Evolutionary conservation across 352 stramenopile genomes (phyloP).

Genomic region (Phytophthora constricta): DNA sequence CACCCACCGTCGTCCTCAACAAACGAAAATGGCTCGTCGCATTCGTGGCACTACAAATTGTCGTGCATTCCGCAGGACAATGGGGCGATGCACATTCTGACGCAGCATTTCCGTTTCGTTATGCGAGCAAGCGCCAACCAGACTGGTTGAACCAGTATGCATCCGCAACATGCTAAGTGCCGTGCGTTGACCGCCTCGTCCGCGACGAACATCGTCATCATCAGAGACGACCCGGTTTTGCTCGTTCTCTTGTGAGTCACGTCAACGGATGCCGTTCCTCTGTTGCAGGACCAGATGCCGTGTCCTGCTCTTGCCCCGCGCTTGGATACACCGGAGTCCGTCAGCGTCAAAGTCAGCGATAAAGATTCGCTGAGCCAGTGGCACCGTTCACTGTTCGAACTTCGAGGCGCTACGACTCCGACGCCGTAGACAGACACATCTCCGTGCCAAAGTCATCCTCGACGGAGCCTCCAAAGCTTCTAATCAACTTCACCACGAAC

Average conservation of each 20-base stretch:
- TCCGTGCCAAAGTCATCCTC: neutral
- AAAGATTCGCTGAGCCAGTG: slow-evolving; percentile 1
- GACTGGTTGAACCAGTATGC: too few species aligned
- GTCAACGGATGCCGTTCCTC: slow-evolving; percentile 13
- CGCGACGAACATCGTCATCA: too few species aligned
- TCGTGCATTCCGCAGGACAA: neutral
- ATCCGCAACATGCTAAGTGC: too few species aligned
- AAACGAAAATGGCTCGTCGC: neutral
- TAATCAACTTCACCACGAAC: too few species aligned
- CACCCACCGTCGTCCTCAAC: too few species aligned
- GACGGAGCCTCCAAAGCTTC: too few species aligned
- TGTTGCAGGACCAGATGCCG: slow-evolving; percentile 28
- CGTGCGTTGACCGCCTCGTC: too few species aligned
- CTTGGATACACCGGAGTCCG: slow-evolving; percentile 23
- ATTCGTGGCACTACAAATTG: slow-evolving; percentile 3
- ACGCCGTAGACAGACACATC: neutral
- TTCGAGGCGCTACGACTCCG: too few species aligned
- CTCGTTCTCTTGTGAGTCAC: neutral
- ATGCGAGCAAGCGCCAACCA: too few species aligned
- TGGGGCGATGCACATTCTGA: too few species aligned
- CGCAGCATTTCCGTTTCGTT: too few species aligned
- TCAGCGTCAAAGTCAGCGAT: slow-evolving; percentile 21
- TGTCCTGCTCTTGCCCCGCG: slow-evolving; percentile 12
- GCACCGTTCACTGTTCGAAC: slow-evolving; percentile 14
- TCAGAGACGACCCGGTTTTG: neutral